These are phyloP conservation scores for Begonia fuchsioides DNA, from an alignment of 306 rosid genomes.

Conservation along the genomic window DNA sequence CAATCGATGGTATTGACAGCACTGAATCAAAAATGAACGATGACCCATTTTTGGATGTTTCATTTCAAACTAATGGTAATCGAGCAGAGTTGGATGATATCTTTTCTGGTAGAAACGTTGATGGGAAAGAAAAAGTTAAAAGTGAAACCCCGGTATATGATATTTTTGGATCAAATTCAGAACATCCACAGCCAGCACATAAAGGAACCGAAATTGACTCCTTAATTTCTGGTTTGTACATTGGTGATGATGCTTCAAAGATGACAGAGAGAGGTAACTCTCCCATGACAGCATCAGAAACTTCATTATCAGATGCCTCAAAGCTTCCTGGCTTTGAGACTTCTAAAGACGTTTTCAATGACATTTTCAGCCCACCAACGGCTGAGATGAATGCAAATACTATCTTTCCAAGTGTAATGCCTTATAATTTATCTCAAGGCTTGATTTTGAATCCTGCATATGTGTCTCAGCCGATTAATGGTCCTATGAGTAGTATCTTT, in stretches of 20 bases:
- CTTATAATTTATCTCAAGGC: slow-evolving; percentile 41
- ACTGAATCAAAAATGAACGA: slow-evolving; percentile 45
- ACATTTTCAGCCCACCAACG: slow-evolving; percentile 44
- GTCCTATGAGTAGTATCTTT: slow-evolving; percentile 56
- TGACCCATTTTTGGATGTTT: slow-evolving; percentile 93
- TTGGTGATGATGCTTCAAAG: slow-evolving; percentile 36
- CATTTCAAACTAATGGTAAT: slow-evolving; percentile 48
- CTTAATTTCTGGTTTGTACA: slow-evolving; percentile 54
- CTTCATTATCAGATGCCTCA: slow-evolving; percentile 37
- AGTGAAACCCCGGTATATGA: slow-evolving; percentile 46
- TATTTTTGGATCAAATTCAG: slow-evolving; percentile 45
- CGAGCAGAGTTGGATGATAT: slow-evolving; percentile 54
- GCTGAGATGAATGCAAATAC: slow-evolving; percentile 38
- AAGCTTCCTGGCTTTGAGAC: slow-evolving; percentile 17
- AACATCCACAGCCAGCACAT: slow-evolving; percentile 27
- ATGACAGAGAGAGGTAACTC: slow-evolving; percentile 32
- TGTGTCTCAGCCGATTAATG: slow-evolving; percentile 60
- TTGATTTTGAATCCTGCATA: slow-evolving; percentile 57
- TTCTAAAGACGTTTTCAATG: slow-evolving; percentile 28
- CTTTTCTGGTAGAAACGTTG: slow-evolving; percentile 72
- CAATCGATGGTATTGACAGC: slow-evolving; percentile 21
- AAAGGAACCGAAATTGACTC: slow-evolving; percentile 26
- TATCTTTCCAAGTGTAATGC: slow-evolving; percentile 38
- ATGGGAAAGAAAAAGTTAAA: slow-evolving; percentile 31
- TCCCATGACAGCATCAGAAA: slow-evolving; percentile 23